Evolutionary conservation across 768 basidiomycete genomes (phyloP).

Genomic region (Pleurotus djamor): DNA sequence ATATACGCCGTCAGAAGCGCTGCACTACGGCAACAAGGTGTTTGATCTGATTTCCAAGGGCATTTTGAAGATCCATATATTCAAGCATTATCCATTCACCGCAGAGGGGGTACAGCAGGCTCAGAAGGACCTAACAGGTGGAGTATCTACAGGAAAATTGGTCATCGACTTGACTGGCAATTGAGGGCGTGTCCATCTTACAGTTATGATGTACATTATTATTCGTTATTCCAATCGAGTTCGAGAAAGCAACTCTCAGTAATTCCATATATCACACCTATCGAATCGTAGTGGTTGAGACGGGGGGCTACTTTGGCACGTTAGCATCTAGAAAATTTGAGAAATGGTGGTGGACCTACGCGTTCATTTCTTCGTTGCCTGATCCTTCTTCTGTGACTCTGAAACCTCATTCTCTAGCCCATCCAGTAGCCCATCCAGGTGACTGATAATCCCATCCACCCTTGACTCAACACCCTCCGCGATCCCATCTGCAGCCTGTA

Average conservation of each 20-base stretch:
- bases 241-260: too few relatives aligned
- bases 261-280: too few relatives aligned
- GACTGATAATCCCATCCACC: constrained; percentile 58
- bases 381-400: not conserved
- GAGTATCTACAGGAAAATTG: constrained; percentile 86
- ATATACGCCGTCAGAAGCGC: constrained; percentile 69
- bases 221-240: too few relatives aligned
- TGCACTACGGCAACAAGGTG: constrained; percentile 61
- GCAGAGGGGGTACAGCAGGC: constrained; percentile 75
- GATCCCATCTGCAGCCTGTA: constrained; percentile 58
- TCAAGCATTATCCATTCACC: constrained; percentile 82
- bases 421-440: constrained; percentile 53
- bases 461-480: constrained; percentile 61
- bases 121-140: constrained; percentile 73
- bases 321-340: too few relatives aligned
- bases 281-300: too few relatives aligned
- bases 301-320: too few relatives aligned
- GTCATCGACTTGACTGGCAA: constrained; percentile 49
- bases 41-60: constrained; percentile 61
- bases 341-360: too few relatives aligned
- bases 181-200: not conserved
- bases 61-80: constrained; percentile 61
- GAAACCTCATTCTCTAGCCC: constrained; percentile 29
- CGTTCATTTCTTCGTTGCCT: not conserved
- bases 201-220: not conserved